These are phyloP conservation scores for Naganishia vaughanmartiniae DNA, from an alignment of 768 basidiomycete species.

Conservation along the genomic window DNA sequence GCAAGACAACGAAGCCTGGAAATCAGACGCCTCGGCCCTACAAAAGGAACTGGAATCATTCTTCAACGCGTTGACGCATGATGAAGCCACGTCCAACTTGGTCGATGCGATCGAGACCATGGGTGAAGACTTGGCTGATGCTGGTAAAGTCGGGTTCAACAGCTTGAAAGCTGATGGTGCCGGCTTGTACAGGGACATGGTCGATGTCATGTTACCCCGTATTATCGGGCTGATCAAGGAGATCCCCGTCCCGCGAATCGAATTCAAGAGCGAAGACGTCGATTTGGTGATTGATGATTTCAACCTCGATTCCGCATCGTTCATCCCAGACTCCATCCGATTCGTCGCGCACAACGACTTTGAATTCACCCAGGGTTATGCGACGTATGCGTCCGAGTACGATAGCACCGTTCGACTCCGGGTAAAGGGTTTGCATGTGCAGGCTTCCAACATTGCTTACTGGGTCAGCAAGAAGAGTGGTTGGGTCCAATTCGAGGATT, in stretches of 20 bases:
- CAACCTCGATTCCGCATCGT: slow-evolving; percentile 52
- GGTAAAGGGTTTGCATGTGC: slow-evolving; percentile 53
- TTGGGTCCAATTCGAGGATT: slow-evolving; percentile 48
- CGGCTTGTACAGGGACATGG: slow-evolving; percentile 52
- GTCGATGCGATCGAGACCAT: slow-evolving; percentile 52
- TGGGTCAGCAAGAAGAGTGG: slow-evolving; percentile 53
- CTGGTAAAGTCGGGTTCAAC: slow-evolving; percentile 50
- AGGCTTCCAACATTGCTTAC: slow-evolving; percentile 53
- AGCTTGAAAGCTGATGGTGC: slow-evolving; percentile 46
- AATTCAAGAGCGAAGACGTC: slow-evolving; percentile 53
- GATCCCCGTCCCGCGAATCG: slow-evolving; percentile 53
- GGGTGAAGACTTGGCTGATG: slow-evolving; percentile 45
- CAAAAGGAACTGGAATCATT: slow-evolving; percentile 50
- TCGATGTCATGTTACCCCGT: slow-evolving; percentile 53
- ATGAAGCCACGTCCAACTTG: slow-evolving; percentile 49
- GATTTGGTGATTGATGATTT: slow-evolving; percentile 53
- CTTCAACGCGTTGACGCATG: slow-evolving; percentile 48
- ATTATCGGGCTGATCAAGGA: slow-evolving; percentile 52
- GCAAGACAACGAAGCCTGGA: slow-evolving; percentile 50
- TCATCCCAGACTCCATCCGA: slow-evolving; percentile 54
- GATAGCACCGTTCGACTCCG: slow-evolving; percentile 49
- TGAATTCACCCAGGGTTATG: slow-evolving; percentile 53
- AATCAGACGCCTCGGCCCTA: slow-evolving; percentile 46
- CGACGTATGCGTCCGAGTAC: slow-evolving; percentile 53
- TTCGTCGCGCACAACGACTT: slow-evolving; percentile 53